Percentiles rank a stretch among this genome's conserved stretches.
Conservation (phyloP, 495 filamentous ascomycete species). For the Hypoxylon crocopeplum region DNA sequence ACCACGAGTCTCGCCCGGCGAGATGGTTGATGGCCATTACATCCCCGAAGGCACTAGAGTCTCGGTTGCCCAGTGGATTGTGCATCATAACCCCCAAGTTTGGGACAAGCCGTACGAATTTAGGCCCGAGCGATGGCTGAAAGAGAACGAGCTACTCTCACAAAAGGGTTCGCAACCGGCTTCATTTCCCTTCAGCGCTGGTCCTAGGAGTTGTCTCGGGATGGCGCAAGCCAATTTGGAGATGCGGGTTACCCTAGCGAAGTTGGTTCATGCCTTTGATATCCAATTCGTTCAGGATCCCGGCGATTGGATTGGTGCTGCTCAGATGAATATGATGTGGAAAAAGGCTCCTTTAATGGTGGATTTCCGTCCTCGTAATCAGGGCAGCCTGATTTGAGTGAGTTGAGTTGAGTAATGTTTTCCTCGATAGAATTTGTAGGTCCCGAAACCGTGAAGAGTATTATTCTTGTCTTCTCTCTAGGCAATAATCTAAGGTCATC, state of each 20-base stretch:
- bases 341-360: conserved; percentile 44
- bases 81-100: conserved; percentile 39
- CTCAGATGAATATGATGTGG: conserved; percentile 47
- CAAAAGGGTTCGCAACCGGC: conserved; percentile 33
- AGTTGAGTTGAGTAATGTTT: too few species aligned
- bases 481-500: conserved; percentile 9
- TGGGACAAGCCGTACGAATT: conserved; percentile 42
- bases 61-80: conserved; percentile 45
- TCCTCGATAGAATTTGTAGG: too few species aligned
- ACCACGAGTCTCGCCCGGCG: conserved; percentile 42
- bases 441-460: too few species aligned
- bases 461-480: conserved; percentile 21
- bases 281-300: conserved; percentile 41
- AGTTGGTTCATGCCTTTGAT: conserved; percentile 45
- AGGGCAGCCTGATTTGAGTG: background rate
- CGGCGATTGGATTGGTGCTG: conserved; percentile 41
- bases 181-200: conserved; percentile 38
- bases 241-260: conserved; percentile 46
- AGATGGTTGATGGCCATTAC: conserved; percentile 41
- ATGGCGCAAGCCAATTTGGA: conserved; percentile 47
- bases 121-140: conserved; percentile 43
- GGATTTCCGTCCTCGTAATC: conserved; percentile 13
- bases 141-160: conserved; percentile 25
- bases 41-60: conserved; percentile 43
- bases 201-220: conserved; percentile 40